These are phyloP conservation scores for Pseudogymnoascus sp. DNA, from an alignment of 2,329 filamentous ascomycete species.

Conservation along the genomic window DNA sequence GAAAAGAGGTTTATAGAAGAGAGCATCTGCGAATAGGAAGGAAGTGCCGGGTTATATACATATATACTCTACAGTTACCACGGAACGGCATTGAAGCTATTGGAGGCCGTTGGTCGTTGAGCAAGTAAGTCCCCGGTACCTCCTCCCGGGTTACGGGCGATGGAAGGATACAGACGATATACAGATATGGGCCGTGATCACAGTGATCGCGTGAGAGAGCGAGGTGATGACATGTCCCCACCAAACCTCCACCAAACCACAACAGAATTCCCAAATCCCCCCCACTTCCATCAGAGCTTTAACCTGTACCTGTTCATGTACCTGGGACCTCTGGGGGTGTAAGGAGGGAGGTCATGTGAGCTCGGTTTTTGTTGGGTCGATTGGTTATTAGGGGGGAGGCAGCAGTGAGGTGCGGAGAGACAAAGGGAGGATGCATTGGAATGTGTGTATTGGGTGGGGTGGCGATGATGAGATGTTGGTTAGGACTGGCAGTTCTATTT, in stretches of 20 bases:
- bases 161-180: background rate
- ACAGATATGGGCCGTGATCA: background rate
- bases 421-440: background rate
- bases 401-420: background rate
- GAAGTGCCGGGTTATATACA: background rate
- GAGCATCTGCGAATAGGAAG: background rate
- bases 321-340: background rate
- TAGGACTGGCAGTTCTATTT: background rate
- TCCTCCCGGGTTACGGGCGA: background rate
- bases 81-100: background rate
- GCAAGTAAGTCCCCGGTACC: background rate
- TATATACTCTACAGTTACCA: background rate
- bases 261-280: background rate
- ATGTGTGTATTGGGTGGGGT: background rate
- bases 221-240: conserved; percentile 7
- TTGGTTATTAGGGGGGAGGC: background rate
- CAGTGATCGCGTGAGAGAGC: conserved; percentile 5
- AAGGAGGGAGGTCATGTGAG: background rate
- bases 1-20: too few species aligned
- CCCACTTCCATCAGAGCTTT: background rate
- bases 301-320: background rate
- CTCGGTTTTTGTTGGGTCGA: background rate
- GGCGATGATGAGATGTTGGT: background rate
- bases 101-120: background rate
- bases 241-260: background rate